A percentile compares a stretch with the other conserved stretches of the same genome.
phyloP scores from a whole-genome alignment of 2,329 filamentous ascomycete species.

The Colletotrichum sublineola region DNA sequence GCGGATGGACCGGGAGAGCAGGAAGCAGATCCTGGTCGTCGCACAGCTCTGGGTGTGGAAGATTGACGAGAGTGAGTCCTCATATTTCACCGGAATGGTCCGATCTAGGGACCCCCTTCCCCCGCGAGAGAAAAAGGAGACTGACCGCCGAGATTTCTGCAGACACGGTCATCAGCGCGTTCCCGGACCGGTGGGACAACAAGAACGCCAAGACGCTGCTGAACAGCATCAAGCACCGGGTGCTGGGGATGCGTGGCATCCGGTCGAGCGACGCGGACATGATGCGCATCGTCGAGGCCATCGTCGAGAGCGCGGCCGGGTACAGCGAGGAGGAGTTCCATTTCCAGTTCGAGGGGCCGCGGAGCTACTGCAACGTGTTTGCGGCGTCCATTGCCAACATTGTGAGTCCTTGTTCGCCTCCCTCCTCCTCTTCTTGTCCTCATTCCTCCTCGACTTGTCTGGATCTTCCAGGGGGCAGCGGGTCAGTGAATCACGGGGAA shows the following conservation, averaged over 20 bases:
- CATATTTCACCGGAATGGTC: background rate
- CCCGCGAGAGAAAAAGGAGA: too few species aligned
- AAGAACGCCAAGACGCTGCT: constrained; percentile 44
- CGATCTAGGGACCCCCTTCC: too few species aligned
- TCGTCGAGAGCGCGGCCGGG: constrained; percentile 33
- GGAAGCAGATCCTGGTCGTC: constrained; percentile 48
- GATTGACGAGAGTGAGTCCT: constrained; percentile 41
- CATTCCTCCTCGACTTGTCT: background rate
- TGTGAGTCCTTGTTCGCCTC: constrained; percentile 4
- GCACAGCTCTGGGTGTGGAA: constrained; percentile 45
- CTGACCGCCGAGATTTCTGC: too few species aligned
- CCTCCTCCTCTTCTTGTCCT: background rate
- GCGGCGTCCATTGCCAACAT: constrained; percentile 38
- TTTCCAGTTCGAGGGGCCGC: constrained; percentile 42
- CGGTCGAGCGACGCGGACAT: constrained; percentile 38
- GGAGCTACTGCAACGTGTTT: constrained; percentile 41
- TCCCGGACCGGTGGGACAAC: constrained; percentile 43
- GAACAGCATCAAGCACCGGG: constrained; percentile 42
- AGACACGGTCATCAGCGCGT: constrained; percentile 43
- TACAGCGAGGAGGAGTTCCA: constrained; percentile 44
- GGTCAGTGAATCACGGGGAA: too few species aligned
- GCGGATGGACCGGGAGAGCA: constrained; percentile 45
- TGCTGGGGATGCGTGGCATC: constrained; percentile 32
- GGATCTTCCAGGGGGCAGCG: too few species aligned
- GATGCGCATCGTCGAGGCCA: constrained; percentile 30